Base-by-base conservation (phyloP, 495 filamentous ascomycete genomes). In the Talaromyces adpressus region DNA sequence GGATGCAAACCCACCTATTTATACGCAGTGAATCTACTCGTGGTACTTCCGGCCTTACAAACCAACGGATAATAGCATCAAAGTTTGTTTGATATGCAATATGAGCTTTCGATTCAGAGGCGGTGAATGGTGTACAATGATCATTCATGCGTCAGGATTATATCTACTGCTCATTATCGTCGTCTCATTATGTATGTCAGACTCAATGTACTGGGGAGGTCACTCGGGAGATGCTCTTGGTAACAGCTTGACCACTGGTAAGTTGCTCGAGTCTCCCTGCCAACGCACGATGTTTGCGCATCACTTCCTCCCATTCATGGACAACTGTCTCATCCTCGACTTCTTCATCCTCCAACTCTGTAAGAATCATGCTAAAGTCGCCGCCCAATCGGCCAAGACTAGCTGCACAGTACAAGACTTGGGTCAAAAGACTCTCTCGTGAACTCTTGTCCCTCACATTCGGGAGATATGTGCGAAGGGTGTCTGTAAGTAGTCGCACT, bases 341-440 rank as follows among this genome's bases (percentile, higher is more conserved):
- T 22, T 73, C 73, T 7, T 84, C 83, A 12, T 81, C 81, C 2
- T 82, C 81, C 34, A 95, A 69, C 57, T 86, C 82, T 0, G 91
- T 91, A 62, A 98, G 74, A 52, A 97, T 84, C 77, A 96, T 79
- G 49, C 93, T 90, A 77, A 98, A 98, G 73, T 98, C 95, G 1
- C 91, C 92, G 6, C 95, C 95, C 1, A 98, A 76, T 29, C 95
- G 84, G 6, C 94, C 94, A 64, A 99, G 76, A 76, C 92, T 97
- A 18, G 92, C 92, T 2, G 93, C 92, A 67, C 93, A 97, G 76
- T 98, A 99, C 20, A 98, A 80, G 2, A 98, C 89, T 71, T 99
- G 95, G 0, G 93, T 99, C 2, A 98, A 76, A 62, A 99, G 76
- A 69, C 91, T 94, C 66, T 99, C 95, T 51, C 80, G 81, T 0